Conservation (phyloP, 768 basidiomycete species). For the Hygrocybe punicea region DNA sequence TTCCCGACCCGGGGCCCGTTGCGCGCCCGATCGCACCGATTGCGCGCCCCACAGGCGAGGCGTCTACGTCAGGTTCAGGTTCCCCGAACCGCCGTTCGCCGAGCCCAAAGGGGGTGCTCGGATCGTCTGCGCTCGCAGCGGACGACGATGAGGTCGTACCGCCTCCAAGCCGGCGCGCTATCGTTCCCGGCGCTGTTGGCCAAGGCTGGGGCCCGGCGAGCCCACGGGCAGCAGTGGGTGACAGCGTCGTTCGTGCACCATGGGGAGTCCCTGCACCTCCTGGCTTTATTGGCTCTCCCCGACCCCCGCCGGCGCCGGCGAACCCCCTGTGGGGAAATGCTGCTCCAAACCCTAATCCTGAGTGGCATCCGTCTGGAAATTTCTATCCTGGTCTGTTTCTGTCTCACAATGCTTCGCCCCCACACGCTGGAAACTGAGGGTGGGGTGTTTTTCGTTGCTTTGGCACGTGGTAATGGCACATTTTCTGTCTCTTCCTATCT, state of each 20-base stretch:
- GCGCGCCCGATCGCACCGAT: slow-evolving; percentile 66
- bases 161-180: slow-evolving; percentile 42
- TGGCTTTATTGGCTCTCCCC: slow-evolving; percentile 23
- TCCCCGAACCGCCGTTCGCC: slow-evolving; percentile 51
- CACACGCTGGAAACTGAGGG: slow-evolving; percentile 30
- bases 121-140: slow-evolving; percentile 72
- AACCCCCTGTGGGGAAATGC: slow-evolving; percentile 43
- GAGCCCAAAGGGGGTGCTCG: slow-evolving; percentile 63
- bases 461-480: not conserved
- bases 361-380: slow-evolving; percentile 49
- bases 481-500: not conserved
- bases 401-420: slow-evolving; percentile 50
- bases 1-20: slow-evolving; percentile 56
- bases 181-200: slow-evolving; percentile 39
- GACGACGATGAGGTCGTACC: slow-evolving; percentile 78
- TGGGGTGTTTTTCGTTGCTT: not conserved
- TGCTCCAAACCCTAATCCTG: slow-evolving; percentile 28
- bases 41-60: slow-evolving; percentile 56
- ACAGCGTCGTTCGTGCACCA: slow-evolving; percentile 39
- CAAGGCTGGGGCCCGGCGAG: slow-evolving; percentile 51
- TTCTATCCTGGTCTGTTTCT: slow-evolving; percentile 51
- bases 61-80: slow-evolving; percentile 58
- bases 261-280: slow-evolving; percentile 44
- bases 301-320: slow-evolving; percentile 10
- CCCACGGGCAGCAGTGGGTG: slow-evolving; percentile 43